Conservation (phyloP, 768 basidiomycete genomes). For the Podaxis mareebaensis region DNA sequence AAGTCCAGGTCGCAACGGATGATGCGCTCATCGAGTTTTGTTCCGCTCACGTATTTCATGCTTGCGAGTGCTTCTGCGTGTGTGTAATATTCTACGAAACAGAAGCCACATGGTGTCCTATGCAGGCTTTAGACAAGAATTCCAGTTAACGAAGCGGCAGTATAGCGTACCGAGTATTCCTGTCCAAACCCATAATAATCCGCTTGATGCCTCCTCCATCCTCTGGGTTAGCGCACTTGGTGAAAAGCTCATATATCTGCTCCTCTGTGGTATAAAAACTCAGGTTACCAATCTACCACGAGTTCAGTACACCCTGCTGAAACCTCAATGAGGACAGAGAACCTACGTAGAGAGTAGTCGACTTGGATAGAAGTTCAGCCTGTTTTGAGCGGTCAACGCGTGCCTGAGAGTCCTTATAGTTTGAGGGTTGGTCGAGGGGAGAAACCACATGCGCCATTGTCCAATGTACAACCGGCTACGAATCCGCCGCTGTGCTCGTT, state of each 20-base stretch:
- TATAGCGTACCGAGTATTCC: conserved; percentile 70
- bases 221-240: conserved; percentile 85
- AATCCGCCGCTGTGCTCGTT: conserved; percentile 10
- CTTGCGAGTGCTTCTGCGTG: conserved; percentile 91
- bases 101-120: conserved; percentile 92
- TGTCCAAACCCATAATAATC: conserved; percentile 93
- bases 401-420: conserved; percentile 93
- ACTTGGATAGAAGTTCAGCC: conserved; percentile 77
- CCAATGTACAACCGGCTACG: conserved; percentile 14
- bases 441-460: conserved; percentile 84
- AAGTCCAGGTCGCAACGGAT: conserved; percentile 97
- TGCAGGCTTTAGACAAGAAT: conserved; percentile 19
- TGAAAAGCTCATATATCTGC: conserved; percentile 92
- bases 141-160: conserved; percentile 4
- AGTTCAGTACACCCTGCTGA: conserved; percentile 16
- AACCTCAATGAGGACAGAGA: conserved; percentile 20
- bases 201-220: conserved; percentile 90
- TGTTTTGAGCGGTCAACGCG: conserved; percentile 79
- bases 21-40: conserved; percentile 97
- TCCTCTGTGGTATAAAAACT: conserved; percentile 96
- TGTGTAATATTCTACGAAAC: conserved; percentile 96
- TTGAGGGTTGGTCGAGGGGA: conserved; percentile 89
- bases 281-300: conserved; percentile 78
- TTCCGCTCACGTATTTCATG: conserved; percentile 94
- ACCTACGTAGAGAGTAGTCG: conserved; percentile 89